These are phyloP conservation scores for Garcia nutans DNA, from an alignment of 345 rosid species.

Conservation along the genomic window DNA sequence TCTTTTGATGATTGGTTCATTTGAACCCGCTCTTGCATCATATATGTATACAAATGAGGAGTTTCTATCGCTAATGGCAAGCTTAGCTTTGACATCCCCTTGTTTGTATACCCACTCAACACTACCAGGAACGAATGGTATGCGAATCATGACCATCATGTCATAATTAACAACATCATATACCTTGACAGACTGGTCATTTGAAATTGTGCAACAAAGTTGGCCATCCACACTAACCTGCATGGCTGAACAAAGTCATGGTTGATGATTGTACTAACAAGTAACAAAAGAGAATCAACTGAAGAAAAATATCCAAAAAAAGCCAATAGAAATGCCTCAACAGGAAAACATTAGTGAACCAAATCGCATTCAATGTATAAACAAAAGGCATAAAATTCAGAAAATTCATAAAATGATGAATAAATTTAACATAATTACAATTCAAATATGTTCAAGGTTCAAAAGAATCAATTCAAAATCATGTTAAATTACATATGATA, in stretches of 20 bases:
- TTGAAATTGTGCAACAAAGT: constrained; percentile 94
- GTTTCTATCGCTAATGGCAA: constrained; percentile 80
- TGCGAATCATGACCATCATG: constrained; percentile 94
- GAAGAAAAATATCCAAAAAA: not conserved
- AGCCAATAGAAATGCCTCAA: not conserved
- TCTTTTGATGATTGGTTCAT: constrained; percentile 63
- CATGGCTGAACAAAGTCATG: constrained; percentile 64
- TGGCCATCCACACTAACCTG: constrained; percentile 93
- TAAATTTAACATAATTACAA: not conserved
- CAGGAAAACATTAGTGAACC: not conserved
- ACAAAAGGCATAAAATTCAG: not conserved
- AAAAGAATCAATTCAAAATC: not conserved
- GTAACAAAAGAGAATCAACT: constrained; percentile 7
- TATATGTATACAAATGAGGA: constrained; percentile 73
- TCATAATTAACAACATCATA: constrained; percentile 95
- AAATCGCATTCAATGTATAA: not conserved
- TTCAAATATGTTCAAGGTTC: not conserved
- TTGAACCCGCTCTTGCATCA: constrained; percentile 91
- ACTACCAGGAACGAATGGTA: constrained; percentile 78
- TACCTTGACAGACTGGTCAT: constrained; percentile 78
- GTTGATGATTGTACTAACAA: constrained; percentile 42
- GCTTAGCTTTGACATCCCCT: constrained; percentile 91
- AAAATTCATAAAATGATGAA: not conserved
- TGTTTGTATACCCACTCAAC: constrained; percentile 90
- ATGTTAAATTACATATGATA: not conserved